A percentile compares a stretch with the other conserved stretches of the same genome.
phyloP scores from a whole-genome alignment of 1,139 yeast genomes.

The Citeromyces hawaiiensis region DNA sequence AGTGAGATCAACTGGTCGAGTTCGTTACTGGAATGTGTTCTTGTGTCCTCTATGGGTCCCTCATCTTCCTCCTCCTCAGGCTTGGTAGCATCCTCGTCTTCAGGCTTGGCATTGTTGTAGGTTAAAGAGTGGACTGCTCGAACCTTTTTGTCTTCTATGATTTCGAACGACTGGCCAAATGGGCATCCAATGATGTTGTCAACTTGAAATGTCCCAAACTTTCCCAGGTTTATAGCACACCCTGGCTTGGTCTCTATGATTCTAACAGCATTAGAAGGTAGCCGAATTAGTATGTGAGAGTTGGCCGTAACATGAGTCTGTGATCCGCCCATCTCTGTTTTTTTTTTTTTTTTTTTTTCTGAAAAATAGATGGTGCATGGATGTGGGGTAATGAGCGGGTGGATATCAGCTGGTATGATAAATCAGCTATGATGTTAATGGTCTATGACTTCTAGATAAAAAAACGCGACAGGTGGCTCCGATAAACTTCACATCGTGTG shows the following conservation, averaged over 20 bases:
- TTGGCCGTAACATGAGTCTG: neutral
- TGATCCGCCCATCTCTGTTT: neutral
- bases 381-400: no score
- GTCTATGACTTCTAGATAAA: no score
- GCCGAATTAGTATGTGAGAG: slow-evolving; percentile 32
- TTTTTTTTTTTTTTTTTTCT: slow-evolving; percentile 9
- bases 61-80: slow-evolving; percentile 17
- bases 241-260: slow-evolving; percentile 51
- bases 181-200: slow-evolving; percentile 69
- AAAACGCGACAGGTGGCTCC: no score
- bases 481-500: no score
- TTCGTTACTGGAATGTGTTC: slow-evolving; percentile 15
- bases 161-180: slow-evolving; percentile 84
- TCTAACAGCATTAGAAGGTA: slow-evolving; percentile 75
- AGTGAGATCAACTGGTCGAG: slow-evolving; percentile 19
- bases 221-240: slow-evolving; percentile 62
- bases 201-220: slow-evolving; percentile 77
- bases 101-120: slow-evolving; percentile 19
- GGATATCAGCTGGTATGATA: no score
- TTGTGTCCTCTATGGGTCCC: slow-evolving; percentile 16
- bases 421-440: no score
- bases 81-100: slow-evolving; percentile 14
- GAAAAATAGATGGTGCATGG: slow-evolving; percentile 1
- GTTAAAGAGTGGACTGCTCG: slow-evolving; percentile 27
- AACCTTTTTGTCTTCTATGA: slow-evolving; percentile 42